Percentiles rank a stretch among this genome's conserved stretches.
These are phyloP conservation scores for Dactylonectria estremocensis DNA, from an alignment of 2,329 filamentous ascomycete species.

Conservation along the genomic window DNA sequence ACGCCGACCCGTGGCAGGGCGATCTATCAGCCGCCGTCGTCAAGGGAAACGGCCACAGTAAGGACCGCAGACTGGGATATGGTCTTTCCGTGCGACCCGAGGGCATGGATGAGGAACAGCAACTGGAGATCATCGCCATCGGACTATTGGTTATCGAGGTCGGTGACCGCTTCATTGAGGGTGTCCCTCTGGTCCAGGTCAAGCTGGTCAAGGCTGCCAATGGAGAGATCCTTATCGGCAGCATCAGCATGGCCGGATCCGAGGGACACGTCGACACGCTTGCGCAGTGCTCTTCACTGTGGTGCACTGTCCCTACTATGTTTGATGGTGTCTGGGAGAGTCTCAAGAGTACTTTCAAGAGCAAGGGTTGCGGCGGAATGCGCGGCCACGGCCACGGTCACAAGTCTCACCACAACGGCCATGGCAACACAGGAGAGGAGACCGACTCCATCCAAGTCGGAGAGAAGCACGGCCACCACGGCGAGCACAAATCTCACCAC, in stretches of 20 bases:
- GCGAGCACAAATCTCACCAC: conserved; percentile 43
- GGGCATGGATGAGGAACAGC: conserved; percentile 65
- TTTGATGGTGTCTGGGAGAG: conserved; percentile 48
- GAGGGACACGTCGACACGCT: conserved; percentile 14
- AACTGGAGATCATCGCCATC: conserved; percentile 67
- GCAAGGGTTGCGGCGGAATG: conserved; percentile 48
- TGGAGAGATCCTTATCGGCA: conserved; percentile 69
- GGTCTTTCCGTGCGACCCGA: conserved; percentile 60
- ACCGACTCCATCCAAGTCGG: conserved; percentile 19
- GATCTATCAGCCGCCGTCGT: conserved; percentile 63
- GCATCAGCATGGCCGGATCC: conserved; percentile 58
- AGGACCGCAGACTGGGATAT: conserved; percentile 64
- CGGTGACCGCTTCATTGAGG: conserved; percentile 68
- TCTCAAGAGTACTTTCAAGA: conserved; percentile 46
- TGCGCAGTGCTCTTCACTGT: conserved; percentile 62
- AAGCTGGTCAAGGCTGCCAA: conserved; percentile 73
- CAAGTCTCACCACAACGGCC: conserved; percentile 33
- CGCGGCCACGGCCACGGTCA: conserved; percentile 27
- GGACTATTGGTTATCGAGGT: conserved; percentile 74
- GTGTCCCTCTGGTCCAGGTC: conserved; percentile 70
- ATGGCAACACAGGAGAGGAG: conserved; percentile 38
- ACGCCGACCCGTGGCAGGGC: conserved; percentile 61
- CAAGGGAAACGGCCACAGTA: conserved; percentile 55
- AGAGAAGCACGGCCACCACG: conserved; percentile 46
- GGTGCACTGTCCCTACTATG: conserved; percentile 64